Evolutionary conservation across 495 filamentous ascomycete genomes (phyloP).

Genomic region (Rostrohypoxylon terebratum): DNA sequence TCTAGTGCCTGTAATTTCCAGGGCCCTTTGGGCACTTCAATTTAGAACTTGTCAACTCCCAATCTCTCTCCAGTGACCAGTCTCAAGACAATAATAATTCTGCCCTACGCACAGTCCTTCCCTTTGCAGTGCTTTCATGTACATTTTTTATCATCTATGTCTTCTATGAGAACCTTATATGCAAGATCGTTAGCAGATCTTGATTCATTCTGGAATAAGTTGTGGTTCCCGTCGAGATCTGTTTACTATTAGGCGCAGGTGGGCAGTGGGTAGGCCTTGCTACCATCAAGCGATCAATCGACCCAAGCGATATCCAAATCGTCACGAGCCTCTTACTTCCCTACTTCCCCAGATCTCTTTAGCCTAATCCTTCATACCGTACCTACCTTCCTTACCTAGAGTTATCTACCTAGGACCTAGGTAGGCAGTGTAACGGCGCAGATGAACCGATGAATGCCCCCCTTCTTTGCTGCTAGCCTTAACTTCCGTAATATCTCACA

Average conservation of each 20-base stretch:
- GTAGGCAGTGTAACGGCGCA: conserved; percentile 20
- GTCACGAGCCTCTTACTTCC: conserved; percentile 29
- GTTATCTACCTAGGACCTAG: no score
- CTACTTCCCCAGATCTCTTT: conserved; percentile 21
- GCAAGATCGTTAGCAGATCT: conserved; percentile 10
- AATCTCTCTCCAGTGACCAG: conserved; percentile 22
- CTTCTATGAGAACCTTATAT: conserved; percentile 10
- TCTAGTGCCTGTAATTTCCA: conserved; percentile 1
- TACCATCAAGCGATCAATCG: conserved; percentile 5
- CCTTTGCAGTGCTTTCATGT: conserved; percentile 19
- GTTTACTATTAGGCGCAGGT: conserved; percentile 19
- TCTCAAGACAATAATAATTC: neutral
- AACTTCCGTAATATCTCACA: conserved; percentile 24
- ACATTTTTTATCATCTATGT: conserved; percentile 14
- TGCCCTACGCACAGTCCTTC: conserved; percentile 1
- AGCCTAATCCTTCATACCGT: neutral
- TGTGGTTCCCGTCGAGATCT: conserved; percentile 12
- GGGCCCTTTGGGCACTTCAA: conserved; percentile 27
- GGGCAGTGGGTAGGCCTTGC: conserved; percentile 26
- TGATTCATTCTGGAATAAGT: conserved; percentile 14
- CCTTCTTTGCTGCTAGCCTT: conserved; percentile 26
- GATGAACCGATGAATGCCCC: conserved; percentile 30
- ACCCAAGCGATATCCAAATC: neutral
- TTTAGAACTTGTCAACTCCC: conserved; percentile 26
- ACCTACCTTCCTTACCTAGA: conserved; percentile 23